Evolutionary conservation across 305 asterid genomes (phyloP), one percentile per base, ranked within the genome.

Genomic region (Fraxinus sp.): DNA sequence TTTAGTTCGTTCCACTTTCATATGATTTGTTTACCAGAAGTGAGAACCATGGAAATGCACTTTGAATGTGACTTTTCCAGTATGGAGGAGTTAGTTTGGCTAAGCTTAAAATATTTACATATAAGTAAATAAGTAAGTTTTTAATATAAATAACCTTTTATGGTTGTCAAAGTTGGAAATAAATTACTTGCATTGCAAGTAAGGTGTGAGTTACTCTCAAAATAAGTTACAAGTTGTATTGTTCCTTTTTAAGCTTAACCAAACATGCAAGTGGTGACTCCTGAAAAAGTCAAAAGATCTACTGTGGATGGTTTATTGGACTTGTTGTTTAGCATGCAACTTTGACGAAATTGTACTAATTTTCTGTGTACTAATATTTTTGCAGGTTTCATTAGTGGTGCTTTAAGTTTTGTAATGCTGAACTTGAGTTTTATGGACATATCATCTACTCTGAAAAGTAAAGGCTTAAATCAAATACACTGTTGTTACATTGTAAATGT

Each of bases 341-440:
- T 37, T 82, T 3, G 68, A 35, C 49, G 6, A 62, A 49, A 20
- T 10, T 33, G 28, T 24, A 26, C 74, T 26, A 66, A 26, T 24
- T 66, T 66, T 26, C 14, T 26, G 36, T 5, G n/a, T 26, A 1
- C 52, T 43, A 37, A 55, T 77, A 37, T 13, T 4, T 41, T 79
- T 73, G 85, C 81, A 75, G 82, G 81, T 26, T 30, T 36, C 70
- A 43, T 55, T 74, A 33, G 32, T 82, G 83, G 26, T 36, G 83
- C 79, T 59, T 75, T 78, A 76, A 86, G 83, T 86, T 86, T 80
- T 83, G 84, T 77, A 80, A 70, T 86, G 81, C 26, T 37, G 75
- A 41, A 52, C 77, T 10, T 66, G 20, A 52, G 28, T 62, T 66
- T 22, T 80, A 72, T 80, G 46, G 72, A 30, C 26, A 72, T 80